phyloP scores from a whole-genome alignment of 169 alveolate genomes.

The Toxoplasma gondii region DNA sequence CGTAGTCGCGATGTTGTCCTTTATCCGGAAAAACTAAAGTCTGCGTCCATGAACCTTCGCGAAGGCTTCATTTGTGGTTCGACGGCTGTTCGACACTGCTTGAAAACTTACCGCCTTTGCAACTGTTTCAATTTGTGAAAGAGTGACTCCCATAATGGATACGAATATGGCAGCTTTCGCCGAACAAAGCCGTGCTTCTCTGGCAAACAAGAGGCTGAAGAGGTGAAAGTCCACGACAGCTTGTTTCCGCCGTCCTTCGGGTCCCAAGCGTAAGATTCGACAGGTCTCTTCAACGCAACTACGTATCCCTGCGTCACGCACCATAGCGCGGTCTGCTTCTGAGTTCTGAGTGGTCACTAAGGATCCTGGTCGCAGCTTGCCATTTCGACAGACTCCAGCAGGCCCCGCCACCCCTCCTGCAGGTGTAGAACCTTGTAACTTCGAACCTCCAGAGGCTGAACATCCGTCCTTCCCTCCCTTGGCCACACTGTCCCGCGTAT shows the following conservation, averaged over 20 bases:
- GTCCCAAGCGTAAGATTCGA: not conserved
- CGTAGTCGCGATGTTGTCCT: too few relatives aligned
- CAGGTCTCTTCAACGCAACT: not conserved
- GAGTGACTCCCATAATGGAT: slow-evolving; percentile 5
- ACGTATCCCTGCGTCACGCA: not conserved
- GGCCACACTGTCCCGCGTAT: slow-evolving; percentile 9
- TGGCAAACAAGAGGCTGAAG: slow-evolving; percentile 12
- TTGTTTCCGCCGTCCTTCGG: slow-evolving; percentile 2
- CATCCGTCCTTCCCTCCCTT: slow-evolving; percentile 8
- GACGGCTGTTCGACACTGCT: too few relatives aligned
- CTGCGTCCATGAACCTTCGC: too few relatives aligned
- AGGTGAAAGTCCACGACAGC: slow-evolving; percentile 19
- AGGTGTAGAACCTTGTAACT: not conserved
- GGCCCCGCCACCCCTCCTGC: not conserved
- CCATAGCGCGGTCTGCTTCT: not conserved
- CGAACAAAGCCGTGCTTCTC: not conserved
- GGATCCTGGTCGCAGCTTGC: slow-evolving; percentile 1
- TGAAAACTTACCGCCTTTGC: not conserved
- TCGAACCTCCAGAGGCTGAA: not conserved
- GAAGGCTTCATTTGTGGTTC: too few relatives aligned
- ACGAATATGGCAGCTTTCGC: slow-evolving; percentile 4
- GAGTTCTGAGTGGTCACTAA: not conserved
- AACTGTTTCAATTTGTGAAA: not conserved
- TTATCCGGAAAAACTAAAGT: too few relatives aligned
- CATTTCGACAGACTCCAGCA: not conserved